Evolutionary conservation across 306 rosid genomes (phyloP).

Genomic region (Geum urbanum): DNA sequence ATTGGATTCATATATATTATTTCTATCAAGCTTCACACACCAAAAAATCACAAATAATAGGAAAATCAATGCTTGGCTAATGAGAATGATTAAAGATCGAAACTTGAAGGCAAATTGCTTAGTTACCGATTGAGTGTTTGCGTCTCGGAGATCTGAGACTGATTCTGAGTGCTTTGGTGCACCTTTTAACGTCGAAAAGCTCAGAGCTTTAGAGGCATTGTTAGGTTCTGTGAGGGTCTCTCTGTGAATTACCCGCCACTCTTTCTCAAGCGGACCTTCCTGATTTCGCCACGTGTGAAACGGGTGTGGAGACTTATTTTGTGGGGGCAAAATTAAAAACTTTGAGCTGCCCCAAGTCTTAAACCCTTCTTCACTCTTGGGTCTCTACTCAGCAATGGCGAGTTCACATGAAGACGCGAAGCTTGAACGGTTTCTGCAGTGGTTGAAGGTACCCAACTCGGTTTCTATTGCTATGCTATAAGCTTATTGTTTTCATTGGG

Average conservation of each 20-base stretch:
- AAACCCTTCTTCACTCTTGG: neutral
- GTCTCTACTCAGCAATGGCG: conserved; percentile 42
- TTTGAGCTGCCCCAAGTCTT: neutral
- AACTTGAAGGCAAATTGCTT: neutral
- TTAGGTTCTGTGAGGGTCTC: neutral
- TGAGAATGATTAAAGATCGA: neutral
- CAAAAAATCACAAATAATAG: neutral
- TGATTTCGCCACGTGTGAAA: neutral
- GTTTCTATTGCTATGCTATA: neutral
- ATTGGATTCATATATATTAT: too few relatives aligned
- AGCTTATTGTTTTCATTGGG: neutral
- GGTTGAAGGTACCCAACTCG: conserved; percentile 62
- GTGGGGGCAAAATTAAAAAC: neutral
- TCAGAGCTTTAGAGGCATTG: neutral
- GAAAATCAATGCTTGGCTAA: neutral
- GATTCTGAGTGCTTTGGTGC: neutral
- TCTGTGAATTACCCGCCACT: neutral
- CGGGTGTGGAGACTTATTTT: neutral
- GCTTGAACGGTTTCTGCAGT: conserved; percentile 61
- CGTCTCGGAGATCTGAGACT: neutral
- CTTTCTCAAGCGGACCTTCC: neutral
- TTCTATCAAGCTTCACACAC: neutral
- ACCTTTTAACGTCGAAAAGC: neutral
- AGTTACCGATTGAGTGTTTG: neutral
- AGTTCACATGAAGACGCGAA: conserved; percentile 47